phyloP scores from a whole-genome alignment of 352 stramenopile species.

The Pythium oligandrum region DNA sequence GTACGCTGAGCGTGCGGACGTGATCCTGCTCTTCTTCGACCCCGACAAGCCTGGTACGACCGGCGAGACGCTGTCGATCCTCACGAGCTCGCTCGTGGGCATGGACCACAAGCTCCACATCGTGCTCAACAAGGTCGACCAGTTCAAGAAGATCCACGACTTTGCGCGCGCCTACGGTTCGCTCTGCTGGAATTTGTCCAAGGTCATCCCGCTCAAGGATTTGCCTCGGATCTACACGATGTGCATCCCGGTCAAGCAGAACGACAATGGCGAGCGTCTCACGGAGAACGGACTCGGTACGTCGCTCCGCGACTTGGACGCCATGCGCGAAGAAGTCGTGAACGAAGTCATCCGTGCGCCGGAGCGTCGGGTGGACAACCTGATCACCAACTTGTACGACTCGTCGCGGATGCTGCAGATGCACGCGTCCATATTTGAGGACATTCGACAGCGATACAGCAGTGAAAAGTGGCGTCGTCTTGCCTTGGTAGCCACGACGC shows the following conservation, averaged over 20 bases:
- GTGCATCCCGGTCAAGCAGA: slow-evolving; percentile 92
- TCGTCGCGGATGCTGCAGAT: slow-evolving; percentile 91
- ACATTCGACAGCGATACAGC: slow-evolving; percentile 70
- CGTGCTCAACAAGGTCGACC: slow-evolving; percentile 99
- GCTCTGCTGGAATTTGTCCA: slow-evolving; percentile 98
- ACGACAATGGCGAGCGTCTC: slow-evolving; percentile 32
- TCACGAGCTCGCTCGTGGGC: slow-evolving; percentile 94
- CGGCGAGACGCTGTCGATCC: slow-evolving; percentile 97
- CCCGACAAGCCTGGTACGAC: slow-evolving; percentile 99
- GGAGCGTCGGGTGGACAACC: slow-evolving; percentile 97
- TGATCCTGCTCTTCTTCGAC: slow-evolving; percentile 99
- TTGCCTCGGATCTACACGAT: slow-evolving; percentile 99
- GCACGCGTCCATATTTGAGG: slow-evolving; percentile 89
- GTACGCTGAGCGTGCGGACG: slow-evolving; percentile 98
- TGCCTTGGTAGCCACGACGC: slow-evolving; percentile 52
- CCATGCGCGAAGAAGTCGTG: slow-evolving; percentile 96
- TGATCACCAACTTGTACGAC: slow-evolving; percentile 98
- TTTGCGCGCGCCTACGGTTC: slow-evolving; percentile 98
- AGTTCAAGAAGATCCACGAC: slow-evolving; percentile 99
- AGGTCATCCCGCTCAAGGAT: slow-evolving; percentile 99
- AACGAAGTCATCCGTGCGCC: slow-evolving; percentile 96
- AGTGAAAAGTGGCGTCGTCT: slow-evolving; percentile 77
- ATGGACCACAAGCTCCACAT: slow-evolving; percentile 99
- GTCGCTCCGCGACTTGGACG: slow-evolving; percentile 93
- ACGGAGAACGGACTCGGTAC: slow-evolving; percentile 52